Conservation (phyloP, 768 basidiomycete species). For the Termitomyces sp. region DNA sequence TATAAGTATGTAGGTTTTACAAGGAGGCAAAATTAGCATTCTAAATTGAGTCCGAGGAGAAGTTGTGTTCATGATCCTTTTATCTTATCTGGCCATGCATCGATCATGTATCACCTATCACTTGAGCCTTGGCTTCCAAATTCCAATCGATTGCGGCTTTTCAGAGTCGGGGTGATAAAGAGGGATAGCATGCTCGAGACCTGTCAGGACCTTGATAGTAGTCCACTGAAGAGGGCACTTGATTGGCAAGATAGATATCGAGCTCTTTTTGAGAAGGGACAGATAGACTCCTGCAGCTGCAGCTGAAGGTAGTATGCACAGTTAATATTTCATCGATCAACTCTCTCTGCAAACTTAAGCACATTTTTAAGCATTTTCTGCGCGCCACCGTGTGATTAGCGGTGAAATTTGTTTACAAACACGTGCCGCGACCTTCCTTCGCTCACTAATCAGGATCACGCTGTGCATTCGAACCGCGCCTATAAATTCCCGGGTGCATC, state of each 20-base stretch:
- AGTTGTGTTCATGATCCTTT: not conserved
- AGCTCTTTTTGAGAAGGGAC: too few species aligned
- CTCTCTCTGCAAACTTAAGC: not conserved
- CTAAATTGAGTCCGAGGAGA: too few species aligned
- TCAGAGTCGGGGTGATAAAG: too few species aligned
- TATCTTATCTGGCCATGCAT: not conserved
- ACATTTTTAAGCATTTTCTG: not conserved
- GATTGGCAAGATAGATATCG: too few species aligned
- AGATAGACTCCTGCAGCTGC: too few species aligned
- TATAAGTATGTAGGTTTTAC: not conserved
- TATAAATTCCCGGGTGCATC: not conserved
- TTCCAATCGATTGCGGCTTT: not conserved
- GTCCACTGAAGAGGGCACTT: too few species aligned
- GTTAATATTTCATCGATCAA: not conserved
- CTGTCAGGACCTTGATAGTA: too few species aligned
- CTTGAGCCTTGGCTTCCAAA: not conserved
- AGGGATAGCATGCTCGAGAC: too few species aligned
- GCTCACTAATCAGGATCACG: conserved; percentile 6
- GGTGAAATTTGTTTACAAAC: not conserved
- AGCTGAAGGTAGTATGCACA: too few species aligned
- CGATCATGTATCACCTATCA: too few species aligned
- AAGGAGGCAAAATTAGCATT: not conserved
- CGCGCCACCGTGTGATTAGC: too few species aligned
- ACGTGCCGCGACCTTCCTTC: not conserved
- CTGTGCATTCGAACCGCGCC: not conserved